These are phyloP conservation scores for Hemileccinum impolitum DNA, from an alignment of 768 basidiomycete species.

Conservation along the genomic window DNA sequence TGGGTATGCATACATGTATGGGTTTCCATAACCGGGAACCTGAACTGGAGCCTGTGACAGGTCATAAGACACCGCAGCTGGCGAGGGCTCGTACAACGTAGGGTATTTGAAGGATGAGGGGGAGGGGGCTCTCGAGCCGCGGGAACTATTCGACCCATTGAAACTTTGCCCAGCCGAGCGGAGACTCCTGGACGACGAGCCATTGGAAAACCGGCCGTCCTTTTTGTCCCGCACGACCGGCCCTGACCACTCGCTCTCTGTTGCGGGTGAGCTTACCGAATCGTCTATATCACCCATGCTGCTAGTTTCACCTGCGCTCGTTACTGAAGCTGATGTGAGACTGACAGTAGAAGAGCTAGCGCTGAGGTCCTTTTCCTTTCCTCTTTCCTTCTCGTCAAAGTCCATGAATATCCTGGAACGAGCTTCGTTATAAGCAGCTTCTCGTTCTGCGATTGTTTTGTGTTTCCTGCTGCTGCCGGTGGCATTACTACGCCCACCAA, in stretches of 20 bases:
- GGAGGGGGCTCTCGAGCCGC: slow-evolving; percentile 70
- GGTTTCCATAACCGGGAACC: slow-evolving; percentile 28
- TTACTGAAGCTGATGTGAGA: slow-evolving; percentile 64
- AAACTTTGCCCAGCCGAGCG: slow-evolving; percentile 51
- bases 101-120: slow-evolving; percentile 71
- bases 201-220: slow-evolving; percentile 49
- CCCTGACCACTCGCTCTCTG: slow-evolving; percentile 80
- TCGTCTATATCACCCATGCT: slow-evolving; percentile 68
- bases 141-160: slow-evolving; percentile 58
- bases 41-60: slow-evolving; percentile 31
- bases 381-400: slow-evolving; percentile 68
- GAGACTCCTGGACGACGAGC: slow-evolving; percentile 59
- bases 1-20: slow-evolving; percentile 41
- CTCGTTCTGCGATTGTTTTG: slow-evolving; percentile 81
- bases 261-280: slow-evolving; percentile 64
- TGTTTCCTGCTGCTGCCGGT: slow-evolving; percentile 63
- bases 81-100: slow-evolving; percentile 62
- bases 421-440: slow-evolving; percentile 87
- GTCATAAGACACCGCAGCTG: slow-evolving; percentile 28
- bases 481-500: slow-evolving; percentile 64
- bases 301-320: slow-evolving; percentile 52
- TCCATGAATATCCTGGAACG: slow-evolving; percentile 84
- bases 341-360: slow-evolving; percentile 75
- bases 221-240: slow-evolving; percentile 55
- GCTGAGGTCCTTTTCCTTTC: slow-evolving; percentile 68